Evolutionary conservation across 768 basidiomycete species (phyloP).

Genomic region (Lactifluus hygrophoroides): DNA sequence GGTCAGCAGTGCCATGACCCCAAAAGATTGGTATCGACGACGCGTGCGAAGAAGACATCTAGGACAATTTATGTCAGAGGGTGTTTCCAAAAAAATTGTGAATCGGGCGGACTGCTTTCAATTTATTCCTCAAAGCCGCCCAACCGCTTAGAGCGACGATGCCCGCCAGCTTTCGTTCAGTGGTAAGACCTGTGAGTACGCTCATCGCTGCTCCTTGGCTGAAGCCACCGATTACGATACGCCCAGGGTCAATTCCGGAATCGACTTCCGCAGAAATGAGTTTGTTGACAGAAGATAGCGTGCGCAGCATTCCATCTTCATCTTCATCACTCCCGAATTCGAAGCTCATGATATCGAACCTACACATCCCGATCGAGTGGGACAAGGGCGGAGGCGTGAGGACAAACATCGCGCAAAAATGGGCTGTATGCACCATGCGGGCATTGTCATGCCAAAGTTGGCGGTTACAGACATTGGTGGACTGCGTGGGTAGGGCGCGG

Average conservation of each 20-base stretch:
- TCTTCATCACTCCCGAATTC: slow-evolving; percentile 59
- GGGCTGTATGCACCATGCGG: slow-evolving; percentile 49
- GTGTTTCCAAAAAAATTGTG: background rate
- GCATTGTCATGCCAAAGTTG: slow-evolving; percentile 66
- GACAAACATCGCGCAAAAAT: background rate
- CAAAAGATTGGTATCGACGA: slow-evolving; percentile 70
- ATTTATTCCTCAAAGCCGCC: slow-evolving; percentile 57
- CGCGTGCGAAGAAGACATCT: slow-evolving; percentile 59
- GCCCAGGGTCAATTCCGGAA: slow-evolving; percentile 53
- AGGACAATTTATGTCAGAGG: background rate
- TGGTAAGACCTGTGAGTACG: slow-evolving; percentile 64
- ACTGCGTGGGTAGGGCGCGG: background rate
- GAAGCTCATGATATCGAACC: slow-evolving; percentile 75
- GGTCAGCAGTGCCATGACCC: slow-evolving; percentile 76
- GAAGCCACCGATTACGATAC: slow-evolving; percentile 84
- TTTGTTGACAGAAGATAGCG: slow-evolving; percentile 50
- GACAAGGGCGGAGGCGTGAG: background rate
- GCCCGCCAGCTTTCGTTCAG: slow-evolving; percentile 61
- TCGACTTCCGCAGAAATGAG: slow-evolving; percentile 71
- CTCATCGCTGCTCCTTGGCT: slow-evolving; percentile 79
- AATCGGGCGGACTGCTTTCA: slow-evolving; percentile 50
- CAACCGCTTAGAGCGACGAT: slow-evolving; percentile 70
- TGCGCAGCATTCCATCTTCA: slow-evolving; percentile 62
- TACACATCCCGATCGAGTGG: slow-evolving; percentile 23
- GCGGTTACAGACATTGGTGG: slow-evolving; percentile 47